Evolutionary conservation across 306 rosid genomes (phyloP).

Genomic region (Rubus parviflorus): DNA sequence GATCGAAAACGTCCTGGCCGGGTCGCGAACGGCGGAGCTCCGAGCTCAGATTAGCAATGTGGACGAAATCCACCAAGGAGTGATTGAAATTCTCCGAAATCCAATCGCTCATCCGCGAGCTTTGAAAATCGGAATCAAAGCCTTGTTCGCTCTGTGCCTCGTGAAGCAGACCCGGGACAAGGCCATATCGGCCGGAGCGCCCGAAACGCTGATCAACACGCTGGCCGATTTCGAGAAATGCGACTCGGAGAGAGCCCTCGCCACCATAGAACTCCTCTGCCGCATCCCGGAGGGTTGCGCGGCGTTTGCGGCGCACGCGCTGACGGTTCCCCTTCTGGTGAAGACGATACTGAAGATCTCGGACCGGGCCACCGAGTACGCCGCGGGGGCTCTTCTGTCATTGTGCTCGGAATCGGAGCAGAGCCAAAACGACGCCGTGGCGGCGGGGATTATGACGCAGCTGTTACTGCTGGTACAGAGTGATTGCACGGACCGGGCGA

Average conservation of each 20-base stretch:
- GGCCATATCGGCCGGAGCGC: slow-evolving; percentile 73
- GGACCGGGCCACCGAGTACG: slow-evolving; percentile 87
- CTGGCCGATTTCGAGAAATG: slow-evolving; percentile 78
- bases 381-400: slow-evolving; percentile 80
- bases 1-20: slow-evolving; percentile 62
- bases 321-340: slow-evolving; percentile 80
- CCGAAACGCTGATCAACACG: slow-evolving; percentile 58
- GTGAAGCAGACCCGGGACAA: slow-evolving; percentile 75
- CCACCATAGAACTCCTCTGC: slow-evolving; percentile 77
- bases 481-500: slow-evolving; percentile 87
- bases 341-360: slow-evolving; percentile 78
- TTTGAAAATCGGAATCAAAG: slow-evolving; percentile 70
- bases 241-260: slow-evolving; percentile 80
- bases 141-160: slow-evolving; percentile 68
- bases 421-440: slow-evolving; percentile 67
- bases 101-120: slow-evolving; percentile 63
- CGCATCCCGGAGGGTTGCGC: slow-evolving; percentile 56
- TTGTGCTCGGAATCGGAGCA: slow-evolving; percentile 72
- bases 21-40: slow-evolving; percentile 65
- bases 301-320: slow-evolving; percentile 67
- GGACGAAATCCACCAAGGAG: slow-evolving; percentile 73
- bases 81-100: slow-evolving; percentile 50
- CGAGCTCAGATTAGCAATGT: slow-evolving; percentile 53
- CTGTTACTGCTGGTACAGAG: slow-evolving; percentile 79
- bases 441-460: slow-evolving; percentile 82